These are phyloP conservation scores for Nannizziopsis barbatae DNA, from an alignment of 2,329 filamentous ascomycete genomes.

Conservation along the genomic window DNA sequence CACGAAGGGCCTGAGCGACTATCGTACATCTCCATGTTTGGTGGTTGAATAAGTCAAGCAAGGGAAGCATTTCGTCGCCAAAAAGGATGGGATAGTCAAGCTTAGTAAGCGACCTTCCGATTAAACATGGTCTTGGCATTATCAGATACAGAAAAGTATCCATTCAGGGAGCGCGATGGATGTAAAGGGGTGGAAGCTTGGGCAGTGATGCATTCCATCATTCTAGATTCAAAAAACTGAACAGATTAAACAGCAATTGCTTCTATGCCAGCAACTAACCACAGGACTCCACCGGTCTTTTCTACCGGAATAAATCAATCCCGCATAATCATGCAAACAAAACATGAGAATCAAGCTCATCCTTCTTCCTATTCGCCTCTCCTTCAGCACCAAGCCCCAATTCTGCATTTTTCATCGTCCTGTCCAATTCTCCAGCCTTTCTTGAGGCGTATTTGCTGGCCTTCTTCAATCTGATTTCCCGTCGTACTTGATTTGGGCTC, in stretches of 20 bases:
- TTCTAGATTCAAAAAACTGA: too few relatives aligned
- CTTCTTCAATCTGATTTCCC: constrained; percentile 65
- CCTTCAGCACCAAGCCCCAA: constrained; percentile 64
- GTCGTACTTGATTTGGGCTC: constrained; percentile 83
- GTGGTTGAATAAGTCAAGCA: background rate
- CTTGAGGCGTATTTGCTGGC: constrained; percentile 67
- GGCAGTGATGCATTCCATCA: too few relatives aligned
- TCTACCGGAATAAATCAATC: background rate
- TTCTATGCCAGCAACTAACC: too few relatives aligned
- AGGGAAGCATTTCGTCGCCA: background rate
- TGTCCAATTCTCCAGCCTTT: constrained; percentile 61
- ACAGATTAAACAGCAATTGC: too few relatives aligned
- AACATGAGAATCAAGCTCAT: constrained; percentile 64
- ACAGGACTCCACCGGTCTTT: too few relatives aligned
- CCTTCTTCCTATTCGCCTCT: constrained; percentile 50
- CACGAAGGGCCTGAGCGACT: constrained; percentile 12
- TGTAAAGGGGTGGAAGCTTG: background rate
- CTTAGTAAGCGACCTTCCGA: background rate
- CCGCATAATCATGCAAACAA: constrained; percentile 54
- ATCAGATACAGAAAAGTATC: background rate
- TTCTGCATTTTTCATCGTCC: constrained; percentile 60
- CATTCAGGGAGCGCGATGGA: background rate
- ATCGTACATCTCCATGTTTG: constrained; percentile 13
- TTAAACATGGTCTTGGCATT: background rate
- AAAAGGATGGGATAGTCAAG: background rate